Evolutionary conservation across 164 flowering plant genomes (phyloP), one percentile per base, ranked within the genome.

Genomic region (Platanus orientalis): DNA sequence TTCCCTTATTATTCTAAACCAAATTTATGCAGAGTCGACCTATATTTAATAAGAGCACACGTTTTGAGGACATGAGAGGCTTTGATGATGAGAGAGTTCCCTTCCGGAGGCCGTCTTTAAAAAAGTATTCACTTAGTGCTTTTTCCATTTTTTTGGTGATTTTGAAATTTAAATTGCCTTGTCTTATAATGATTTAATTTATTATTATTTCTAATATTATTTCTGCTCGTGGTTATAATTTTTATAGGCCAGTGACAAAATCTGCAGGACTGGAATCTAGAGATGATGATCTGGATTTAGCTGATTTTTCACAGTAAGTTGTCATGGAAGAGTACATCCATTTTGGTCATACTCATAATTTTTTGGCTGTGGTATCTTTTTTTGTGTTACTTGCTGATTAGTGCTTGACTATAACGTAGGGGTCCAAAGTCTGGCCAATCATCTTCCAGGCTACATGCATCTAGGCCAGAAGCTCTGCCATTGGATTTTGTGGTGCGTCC

Each of bases 401-500:
- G 53, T 62, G 19, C 45, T 44, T 57, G 40, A 30, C 47, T 7
- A 54, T 39, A 30, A 53, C 76, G 34, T 70, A 95, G 99, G 81
- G 96, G 78, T 54, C 69, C 74, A 13, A 89, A 84, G 65, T 81
- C 96, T 60, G 74, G 87, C 11, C 86, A 79, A 55, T 78, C 96
- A 55, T 84, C 92, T 24, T 67, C 85, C 17, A 81, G 87, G 71
- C 73, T 36, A 60, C 92, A 79, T 78, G 74, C 97, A 25, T 69
- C 89, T 20, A 83, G 96, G 74, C 99, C 99, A 26, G 97, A 92
- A 76, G 99, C 99, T 57, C 76, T 85, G 63, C 83, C 94, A 10
- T 56, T 95, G 84, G 97, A 92, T 77, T 95, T 90, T 71, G 30
- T 87, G 21, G 83, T 95, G 52, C 97, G 99, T 20, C 99, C 99